These are phyloP conservation scores for Neonectria coccinea DNA, from an alignment of 2,329 filamentous ascomycete species.

Conservation along the genomic window DNA sequence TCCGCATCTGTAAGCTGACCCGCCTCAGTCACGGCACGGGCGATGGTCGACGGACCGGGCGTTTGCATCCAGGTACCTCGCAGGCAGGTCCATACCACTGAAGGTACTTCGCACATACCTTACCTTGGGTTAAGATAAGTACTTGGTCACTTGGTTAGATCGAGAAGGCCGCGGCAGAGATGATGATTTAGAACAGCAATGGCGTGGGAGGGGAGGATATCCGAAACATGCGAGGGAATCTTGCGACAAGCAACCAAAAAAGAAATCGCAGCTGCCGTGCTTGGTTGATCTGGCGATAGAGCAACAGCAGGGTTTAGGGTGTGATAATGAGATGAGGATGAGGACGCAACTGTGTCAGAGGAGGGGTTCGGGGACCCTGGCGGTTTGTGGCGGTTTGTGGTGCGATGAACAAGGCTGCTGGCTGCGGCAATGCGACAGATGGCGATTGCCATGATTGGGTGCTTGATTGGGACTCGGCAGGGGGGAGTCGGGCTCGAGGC, in stretches of 20 bases:
- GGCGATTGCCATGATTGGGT: conserved; percentile 20
- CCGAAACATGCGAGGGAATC: conserved; percentile 18
- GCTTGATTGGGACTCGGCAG: conserved; percentile 20
- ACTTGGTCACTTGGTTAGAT: too few relatives aligned
- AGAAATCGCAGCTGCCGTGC: neutral
- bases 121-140: too few relatives aligned
- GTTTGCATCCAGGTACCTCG: neutral
- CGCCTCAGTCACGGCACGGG: conserved; percentile 20
- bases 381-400: conserved; percentile 2
- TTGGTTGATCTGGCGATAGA: conserved; percentile 1
- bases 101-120: too few relatives aligned
- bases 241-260: conserved; percentile 5
- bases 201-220: neutral
- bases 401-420: conserved; percentile 23
- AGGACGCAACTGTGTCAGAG: neutral
- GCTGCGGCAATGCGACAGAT: conserved; percentile 19
- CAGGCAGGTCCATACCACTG: neutral
- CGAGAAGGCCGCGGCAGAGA: too few relatives aligned
- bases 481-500: conserved; percentile 5
- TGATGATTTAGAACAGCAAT: neutral
- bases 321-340: too few relatives aligned
- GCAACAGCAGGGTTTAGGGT: conserved; percentile 1
- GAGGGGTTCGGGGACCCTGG: neutral
- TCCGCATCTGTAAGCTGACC: conserved; percentile 19
- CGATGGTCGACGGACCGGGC: conserved; percentile 8